Conservation (phyloP, 305 asterid species). For the Solanum aculeatissimum region DNA sequence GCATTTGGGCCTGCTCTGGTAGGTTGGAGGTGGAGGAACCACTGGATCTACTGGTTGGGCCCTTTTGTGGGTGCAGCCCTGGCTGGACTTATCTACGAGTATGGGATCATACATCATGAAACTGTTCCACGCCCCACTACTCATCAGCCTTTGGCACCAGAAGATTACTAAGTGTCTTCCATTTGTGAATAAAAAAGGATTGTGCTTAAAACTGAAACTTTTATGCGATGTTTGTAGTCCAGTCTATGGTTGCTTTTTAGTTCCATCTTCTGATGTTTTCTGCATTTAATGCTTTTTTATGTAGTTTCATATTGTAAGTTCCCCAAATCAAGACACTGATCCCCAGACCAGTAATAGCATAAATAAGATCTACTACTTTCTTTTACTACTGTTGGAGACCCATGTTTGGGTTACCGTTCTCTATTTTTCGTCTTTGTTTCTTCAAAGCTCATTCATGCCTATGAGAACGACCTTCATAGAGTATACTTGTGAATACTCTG, state of each 20-base stretch:
- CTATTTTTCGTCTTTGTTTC: background rate
- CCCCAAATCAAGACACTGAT: background rate
- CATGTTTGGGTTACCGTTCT: background rate
- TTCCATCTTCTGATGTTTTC: background rate
- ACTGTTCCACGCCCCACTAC: conserved; percentile 31
- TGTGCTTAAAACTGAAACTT: background rate
- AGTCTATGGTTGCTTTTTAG: background rate
- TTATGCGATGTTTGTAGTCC: background rate
- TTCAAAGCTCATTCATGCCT: background rate
- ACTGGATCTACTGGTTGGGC: conserved; percentile 91
- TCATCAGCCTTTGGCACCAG: conserved; percentile 83
- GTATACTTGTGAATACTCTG: background rate
- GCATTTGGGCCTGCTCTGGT: conserved; percentile 86
- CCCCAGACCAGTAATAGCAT: background rate
- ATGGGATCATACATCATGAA: conserved; percentile 49
- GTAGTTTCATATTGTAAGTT: background rate
- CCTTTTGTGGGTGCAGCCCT: conserved; percentile 72
- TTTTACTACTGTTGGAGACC: too few relatives aligned
- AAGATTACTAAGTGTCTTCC: conserved; percentile 42
- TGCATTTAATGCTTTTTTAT: background rate
- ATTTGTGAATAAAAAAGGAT: background rate
- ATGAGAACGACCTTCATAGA: too few relatives aligned
- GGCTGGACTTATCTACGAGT: conserved; percentile 66
- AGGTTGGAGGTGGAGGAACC: conserved; percentile 88
- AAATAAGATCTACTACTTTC: background rate